Evolutionary conservation across 257 asterid species (phyloP), one percentile per base, ranked within the genome.

Genomic region (Lycium ferocissimum): DNA sequence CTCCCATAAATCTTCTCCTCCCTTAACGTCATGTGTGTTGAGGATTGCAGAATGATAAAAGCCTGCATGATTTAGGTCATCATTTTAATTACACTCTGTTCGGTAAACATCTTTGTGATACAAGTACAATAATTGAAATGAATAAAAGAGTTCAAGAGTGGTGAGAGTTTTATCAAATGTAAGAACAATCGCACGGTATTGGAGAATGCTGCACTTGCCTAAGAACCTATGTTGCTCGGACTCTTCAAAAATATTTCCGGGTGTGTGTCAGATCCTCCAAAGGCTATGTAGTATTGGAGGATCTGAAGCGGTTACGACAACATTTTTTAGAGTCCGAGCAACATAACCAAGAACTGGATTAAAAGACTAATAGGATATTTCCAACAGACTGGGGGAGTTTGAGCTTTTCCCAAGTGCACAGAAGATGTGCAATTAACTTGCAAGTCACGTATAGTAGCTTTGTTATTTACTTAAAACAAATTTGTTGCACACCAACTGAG

Each of bases 21-120:
- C 96, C 38, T 88, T 86, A 1, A 94, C 70, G 70, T 92, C 95
- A 37, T 95, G 98, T 8, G 94, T 91, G 90, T 94, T 94, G 22
- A 96, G 83, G 81, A 96, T 90, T n/a, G 97, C 99, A 8, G 99
- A 93, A 89, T 94, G 95, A 82, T 93, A 96, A 83, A 95, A 96
- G 6, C 99, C 99, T 95, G 93, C 84, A 84, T 35, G 6, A 6
- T 49, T 66, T 69, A 13, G 54, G 40, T 53, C 61, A 82, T 26
- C 49, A 2, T 75, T 11, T 49, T 75, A 22, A 22, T 26, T 13
- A 20, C 47, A 22, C 80, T 73, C n/a, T 73, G 1, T 73, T 7
- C 59, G n/a, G 59, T 47, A 20, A 11, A 73, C 58, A 45, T 73
- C 58, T 43, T 43, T 66, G 17, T 2, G 13, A 37, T 69, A n/a